Base-by-base conservation (phyloP, 495 filamentous ascomycete species). In the Podospora pseudopauciseta region DNA sequence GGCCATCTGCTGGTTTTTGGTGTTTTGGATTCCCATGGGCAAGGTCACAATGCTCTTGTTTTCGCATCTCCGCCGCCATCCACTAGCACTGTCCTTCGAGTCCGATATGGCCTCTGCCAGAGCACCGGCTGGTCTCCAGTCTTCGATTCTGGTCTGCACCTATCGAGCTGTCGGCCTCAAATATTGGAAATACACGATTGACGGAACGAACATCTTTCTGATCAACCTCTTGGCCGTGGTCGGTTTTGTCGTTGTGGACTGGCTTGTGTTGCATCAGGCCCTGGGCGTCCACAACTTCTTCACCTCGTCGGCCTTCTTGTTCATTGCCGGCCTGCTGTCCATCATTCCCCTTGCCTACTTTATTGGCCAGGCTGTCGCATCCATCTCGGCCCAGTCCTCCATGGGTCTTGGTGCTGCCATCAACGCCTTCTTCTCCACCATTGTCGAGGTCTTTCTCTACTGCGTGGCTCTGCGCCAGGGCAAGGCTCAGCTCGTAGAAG, bases 171-270 rank as follows among this genome's bases (percentile, higher is more conserved):
- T 94, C 16, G 95, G 95, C 23, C 80, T 89, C 60, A 93, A 94
- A 78, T 99, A 99, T 80, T 99, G 96, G 93, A 99, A 98, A 77
- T 99, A 99, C 78, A 99, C 95, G 16, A 85, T 99, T 68, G 95
- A 97, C 72, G 95, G 95, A 64, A 98, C 96, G 59, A 99, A 99
- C 80, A 94, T 99, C 74, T 97, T 98, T 80, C 87, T 99, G 73
- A 96, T 99, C 81, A 99, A 99, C 75, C 85, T 99, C 58, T 91
- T 97, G 78, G 89, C 86, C 23, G 85, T 99, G 39, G 94, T 97
- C 57, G 79, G 91, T 19, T 97, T 99, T 72, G 92, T 92, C 73
- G 94, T 98, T 70, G 89, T 94, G 71, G 95, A 99, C 80, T 97
- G 94, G 83, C 89, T 84, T 67, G 82, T 97, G 28, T 83, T 99